Evolutionary conservation across 108 stramenopile genomes (phyloP).

Genomic region (Skeletonema menzelii): DNA sequence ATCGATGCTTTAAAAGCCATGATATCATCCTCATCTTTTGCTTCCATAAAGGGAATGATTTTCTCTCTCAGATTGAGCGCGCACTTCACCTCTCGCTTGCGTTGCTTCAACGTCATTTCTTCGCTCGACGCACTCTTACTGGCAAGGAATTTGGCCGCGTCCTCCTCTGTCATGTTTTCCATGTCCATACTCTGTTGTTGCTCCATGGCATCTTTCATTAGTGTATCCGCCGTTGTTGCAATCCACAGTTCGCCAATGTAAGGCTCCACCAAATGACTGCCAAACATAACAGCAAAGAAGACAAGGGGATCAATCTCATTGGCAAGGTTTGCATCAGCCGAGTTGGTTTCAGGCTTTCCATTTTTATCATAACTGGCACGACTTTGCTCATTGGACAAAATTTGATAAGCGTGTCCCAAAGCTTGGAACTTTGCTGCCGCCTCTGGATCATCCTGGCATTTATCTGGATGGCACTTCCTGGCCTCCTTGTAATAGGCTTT

Average conservation of each 20-base stretch:
- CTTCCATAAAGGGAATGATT: constrained; percentile 63
- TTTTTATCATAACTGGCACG: constrained; percentile 87
- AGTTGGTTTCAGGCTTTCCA: constrained; percentile 59
- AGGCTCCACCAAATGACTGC: constrained; percentile 75
- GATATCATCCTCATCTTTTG: constrained; percentile 51
- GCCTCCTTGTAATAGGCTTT: constrained; percentile 92
- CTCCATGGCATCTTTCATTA: constrained; percentile 73
- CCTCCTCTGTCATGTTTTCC: constrained; percentile 56
- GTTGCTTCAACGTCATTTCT: constrained; percentile 60
- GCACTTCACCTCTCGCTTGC: constrained; percentile 75
- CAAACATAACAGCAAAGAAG: constrained; percentile 91
- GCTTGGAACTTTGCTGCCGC: constrained; percentile 86
- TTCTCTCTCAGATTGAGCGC: constrained; percentile 67
- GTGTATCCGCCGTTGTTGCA: constrained; percentile 73
- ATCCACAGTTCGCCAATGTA: constrained; percentile 90
- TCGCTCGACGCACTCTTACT: constrained; percentile 25
- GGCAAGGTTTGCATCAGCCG: constrained; percentile 52
- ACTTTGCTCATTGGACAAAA: constrained; percentile 77
- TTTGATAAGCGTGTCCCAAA: constrained; percentile 91
- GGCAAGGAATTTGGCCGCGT: constrained; percentile 43
- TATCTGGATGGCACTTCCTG: constrained; percentile 86
- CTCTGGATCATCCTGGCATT: constrained; percentile 85
- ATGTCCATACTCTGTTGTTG: constrained; percentile 44
- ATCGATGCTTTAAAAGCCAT: constrained; percentile 30
- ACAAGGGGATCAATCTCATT: constrained; percentile 80